A percentile compares a stretch with the other conserved stretches of the same genome.
Evolutionary conservation across 768 basidiomycete species (phyloP).

Genomic region (Agaricus blazei): DNA sequence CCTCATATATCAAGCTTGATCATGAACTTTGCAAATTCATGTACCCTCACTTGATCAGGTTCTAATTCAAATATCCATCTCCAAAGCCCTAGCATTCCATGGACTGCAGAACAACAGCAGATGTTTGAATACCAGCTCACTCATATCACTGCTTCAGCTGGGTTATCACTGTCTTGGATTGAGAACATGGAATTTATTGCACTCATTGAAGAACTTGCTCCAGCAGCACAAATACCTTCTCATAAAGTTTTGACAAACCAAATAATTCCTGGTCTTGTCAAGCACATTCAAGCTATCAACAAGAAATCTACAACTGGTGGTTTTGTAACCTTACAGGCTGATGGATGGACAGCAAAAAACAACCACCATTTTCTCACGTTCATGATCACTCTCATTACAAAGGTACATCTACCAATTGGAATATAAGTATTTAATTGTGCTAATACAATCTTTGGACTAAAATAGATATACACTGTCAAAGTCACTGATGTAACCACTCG

Average conservation of each 20-base stretch:
- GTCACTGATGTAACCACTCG: constrained; percentile 27
- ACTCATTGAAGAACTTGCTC: constrained; percentile 26
- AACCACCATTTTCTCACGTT: constrained; percentile 26
- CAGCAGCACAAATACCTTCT: constrained; percentile 18
- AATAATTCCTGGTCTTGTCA: constrained; percentile 18
- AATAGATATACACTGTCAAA: constrained; percentile 24
- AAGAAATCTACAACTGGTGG: constrained; percentile 7
- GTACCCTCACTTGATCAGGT: too few species aligned
- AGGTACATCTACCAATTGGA: neutral
- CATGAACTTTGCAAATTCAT: too few species aligned
- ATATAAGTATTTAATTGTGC: neutral
- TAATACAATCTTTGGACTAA: neutral
- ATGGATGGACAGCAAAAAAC: constrained; percentile 32
- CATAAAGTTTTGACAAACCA: constrained; percentile 17
- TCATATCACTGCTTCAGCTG: constrained; percentile 25
- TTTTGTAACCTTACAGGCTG: constrained; percentile 23
- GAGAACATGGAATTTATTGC: constrained; percentile 28
- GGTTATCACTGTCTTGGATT: constrained; percentile 30
- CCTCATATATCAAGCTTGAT: neutral
- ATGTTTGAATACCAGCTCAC: constrained; percentile 20
- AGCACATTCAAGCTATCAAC: neutral
- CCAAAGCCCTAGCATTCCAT: neutral
- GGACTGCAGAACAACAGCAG: constrained; percentile 6
- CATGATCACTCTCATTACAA: constrained; percentile 16
- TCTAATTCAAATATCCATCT: too few species aligned